Conservation (phyloP, 2,329 filamentous ascomycete genomes). For the Diplodia intermedia region DNA sequence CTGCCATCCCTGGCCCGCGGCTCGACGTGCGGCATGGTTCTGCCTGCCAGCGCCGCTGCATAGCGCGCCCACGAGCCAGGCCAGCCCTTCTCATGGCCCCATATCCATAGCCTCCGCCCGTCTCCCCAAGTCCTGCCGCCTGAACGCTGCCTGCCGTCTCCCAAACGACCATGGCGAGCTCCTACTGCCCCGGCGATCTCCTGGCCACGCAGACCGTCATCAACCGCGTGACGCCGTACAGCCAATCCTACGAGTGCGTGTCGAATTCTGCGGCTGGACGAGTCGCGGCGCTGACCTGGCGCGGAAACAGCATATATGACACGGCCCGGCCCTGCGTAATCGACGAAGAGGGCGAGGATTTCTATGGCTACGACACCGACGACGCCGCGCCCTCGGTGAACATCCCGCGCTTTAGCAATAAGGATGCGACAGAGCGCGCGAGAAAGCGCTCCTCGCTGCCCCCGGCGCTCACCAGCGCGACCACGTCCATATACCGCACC, state of each 20-base stretch:
- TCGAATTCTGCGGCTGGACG: too few species aligned
- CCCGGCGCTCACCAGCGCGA: constrained; percentile 9
- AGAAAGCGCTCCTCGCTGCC: constrained; percentile 20
- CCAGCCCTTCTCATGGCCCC: neutral
- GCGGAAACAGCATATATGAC: constrained; percentile 9
- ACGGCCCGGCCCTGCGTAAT: constrained; percentile 19
- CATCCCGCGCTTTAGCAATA: constrained; percentile 21
- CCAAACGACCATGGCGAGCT: constrained; percentile 18
- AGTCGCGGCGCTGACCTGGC: neutral
- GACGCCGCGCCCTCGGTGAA: constrained; percentile 28
- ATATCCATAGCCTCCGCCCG: constrained; percentile 8
- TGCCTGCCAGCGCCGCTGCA: neutral
- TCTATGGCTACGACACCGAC: constrained; percentile 4
- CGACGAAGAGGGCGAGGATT: constrained; percentile 22
- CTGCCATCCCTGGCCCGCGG: constrained; percentile 19
- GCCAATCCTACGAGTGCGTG: constrained; percentile 9
- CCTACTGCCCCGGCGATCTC: neutral
- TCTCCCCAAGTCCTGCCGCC: neutral
- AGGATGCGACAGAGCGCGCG: neutral
- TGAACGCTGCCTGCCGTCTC: neutral
- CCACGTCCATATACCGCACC: constrained; percentile 22
- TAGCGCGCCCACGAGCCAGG: constrained; percentile 19
- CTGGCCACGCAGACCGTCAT: constrained; percentile 17
- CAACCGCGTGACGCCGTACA: constrained; percentile 11
- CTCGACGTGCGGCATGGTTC: constrained; percentile 8